phyloP scores from a whole-genome alignment of 2,329 filamentous ascomycete species.

The Xylariaceae sp. region DNA sequence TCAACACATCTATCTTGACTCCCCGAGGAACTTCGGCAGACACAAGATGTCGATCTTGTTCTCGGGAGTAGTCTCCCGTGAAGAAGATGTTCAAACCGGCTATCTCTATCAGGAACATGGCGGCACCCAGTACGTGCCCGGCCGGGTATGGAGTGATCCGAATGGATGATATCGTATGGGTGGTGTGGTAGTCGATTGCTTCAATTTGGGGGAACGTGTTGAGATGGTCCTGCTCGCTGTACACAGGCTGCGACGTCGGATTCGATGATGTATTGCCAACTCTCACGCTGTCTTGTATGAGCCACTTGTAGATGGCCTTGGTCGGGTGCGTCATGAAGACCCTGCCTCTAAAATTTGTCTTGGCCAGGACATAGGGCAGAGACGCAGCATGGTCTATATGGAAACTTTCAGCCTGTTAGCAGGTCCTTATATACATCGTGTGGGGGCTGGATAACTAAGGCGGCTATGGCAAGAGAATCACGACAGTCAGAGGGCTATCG shows the following conservation, averaged over 20 bases:
- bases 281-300: conserved; percentile 93
- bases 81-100: conserved; percentile 95
- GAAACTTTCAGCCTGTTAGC: conserved; percentile 57
- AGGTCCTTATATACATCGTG: too few species aligned
- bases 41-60: conserved; percentile 91
- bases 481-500: conserved; percentile 19
- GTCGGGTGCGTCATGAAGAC: conserved; percentile 99
- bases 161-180: conserved; percentile 93
- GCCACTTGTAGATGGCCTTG: conserved; percentile 99
- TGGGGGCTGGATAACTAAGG: too few species aligned
- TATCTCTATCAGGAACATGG: conserved; percentile 98
- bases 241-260: conserved; percentile 65
- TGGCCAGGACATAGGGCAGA: conserved; percentile 93
- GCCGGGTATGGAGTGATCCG: conserved; percentile 95
- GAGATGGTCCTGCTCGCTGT: conserved; percentile 91
- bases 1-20: conserved; percentile 90
- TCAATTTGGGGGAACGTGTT: conserved; percentile 92
- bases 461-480: too few species aligned
- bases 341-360: conserved; percentile 93
- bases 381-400: conserved; percentile 98
- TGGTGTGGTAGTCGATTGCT: conserved; percentile 96
- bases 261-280: conserved; percentile 67
- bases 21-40: conserved; percentile 84
- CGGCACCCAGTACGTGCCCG: conserved; percentile 93
- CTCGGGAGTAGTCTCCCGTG: conserved; percentile 93